Percentiles rank a stretch among this genome's conserved stretches.
These are phyloP conservation scores for Coemansia sp. DNA, from an alignment of 192 early-diverging fungal species.

Conservation along the genomic window DNA sequence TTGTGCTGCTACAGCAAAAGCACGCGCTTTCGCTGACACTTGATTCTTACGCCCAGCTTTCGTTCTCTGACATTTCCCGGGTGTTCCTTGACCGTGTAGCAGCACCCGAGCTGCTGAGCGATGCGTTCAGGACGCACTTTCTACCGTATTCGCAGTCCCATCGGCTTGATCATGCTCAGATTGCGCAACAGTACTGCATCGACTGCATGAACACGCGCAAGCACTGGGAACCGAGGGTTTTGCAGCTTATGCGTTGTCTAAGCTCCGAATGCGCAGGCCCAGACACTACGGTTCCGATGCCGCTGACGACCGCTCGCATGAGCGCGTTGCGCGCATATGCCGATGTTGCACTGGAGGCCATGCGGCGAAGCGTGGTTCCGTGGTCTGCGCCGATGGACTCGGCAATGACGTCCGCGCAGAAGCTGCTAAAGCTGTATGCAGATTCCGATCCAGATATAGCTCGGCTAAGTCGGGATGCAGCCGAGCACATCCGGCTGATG, in stretches of 20 bases:
- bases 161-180: slow-evolving; percentile 53
- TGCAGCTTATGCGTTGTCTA: slow-evolving; percentile 56
- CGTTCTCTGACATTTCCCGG: slow-evolving; percentile 52
- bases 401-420: slow-evolving; percentile 27
- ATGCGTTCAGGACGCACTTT: slow-evolving; percentile 60
- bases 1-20: slow-evolving; percentile 56
- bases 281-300: background rate
- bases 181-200: slow-evolving; percentile 61
- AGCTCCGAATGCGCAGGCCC: slow-evolving; percentile 1
- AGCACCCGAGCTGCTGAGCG: slow-evolving; percentile 60
- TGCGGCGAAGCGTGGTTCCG: slow-evolving; percentile 65
- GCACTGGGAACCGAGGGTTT: slow-evolving; percentile 63
- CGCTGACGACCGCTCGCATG: slow-evolving; percentile 19
- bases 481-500: slow-evolving; percentile 69
- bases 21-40: slow-evolving; percentile 56
- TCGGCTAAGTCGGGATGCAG: slow-evolving; percentile 42
- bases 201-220: slow-evolving; percentile 57
- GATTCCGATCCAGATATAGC: slow-evolving; percentile 17
- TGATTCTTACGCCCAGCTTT: slow-evolving; percentile 57
- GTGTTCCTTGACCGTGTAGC: slow-evolving; percentile 65
- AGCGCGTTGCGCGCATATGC: slow-evolving; percentile 21
- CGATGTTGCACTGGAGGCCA: slow-evolving; percentile 61
- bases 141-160: slow-evolving; percentile 60
- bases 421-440: slow-evolving; percentile 11
- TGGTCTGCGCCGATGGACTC: slow-evolving; percentile 61